Base-by-base conservation (phyloP, 208 protist genomes). In the Crithidia acanthocephali region DNA sequence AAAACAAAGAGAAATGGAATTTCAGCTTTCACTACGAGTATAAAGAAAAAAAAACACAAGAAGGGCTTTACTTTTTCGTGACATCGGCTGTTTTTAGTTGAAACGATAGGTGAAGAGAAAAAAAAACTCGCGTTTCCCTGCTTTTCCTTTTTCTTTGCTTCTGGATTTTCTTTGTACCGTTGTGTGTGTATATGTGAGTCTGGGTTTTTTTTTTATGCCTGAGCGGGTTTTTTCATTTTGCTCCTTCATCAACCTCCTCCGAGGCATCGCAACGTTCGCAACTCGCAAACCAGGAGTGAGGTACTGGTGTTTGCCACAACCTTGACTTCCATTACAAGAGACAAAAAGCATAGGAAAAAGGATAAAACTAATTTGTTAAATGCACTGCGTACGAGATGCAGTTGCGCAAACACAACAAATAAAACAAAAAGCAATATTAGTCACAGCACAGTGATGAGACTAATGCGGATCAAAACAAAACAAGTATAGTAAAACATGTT, bases 331-430 rank as follows among this genome's bases (percentile, higher is more conserved):
- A 58, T 58, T 15, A 40, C 13, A 58, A 58, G 8, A 13, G 16
- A 58, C 28, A 25, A 22, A 59, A 59, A 40, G 6, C 9, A 68
- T n/a, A n/a, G n/a, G 18, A 16, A 68, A 70, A 45, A 50, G 33
- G 23, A 47, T 33, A 59, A 53, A 61, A 61, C 5, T 40, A 13
- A 11, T 13, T 5, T 40, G 11, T 13, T 45, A 47, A 61, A 3
- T 23, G 48, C 7, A 28, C 48, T 9, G 48, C 48, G 48, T 53
- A 53, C 48, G 15, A 53, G 48, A 30, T 5, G 48, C 48, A 30
- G 48, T 15, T 18, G 48, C 9, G 16, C 22, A 53, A 47, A 28
- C 9, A 58, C 11, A 20, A 9, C 56, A 23, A 25, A 42, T 7
- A 25, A 18, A 47, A 18, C 25, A 33, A 58, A 20, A 58, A 37